Evolutionary conservation across 192 early-diverging fungal species (phyloP), one percentile per base, ranked within the genome.

Genomic region (Haplosporangium gracile): DNA sequence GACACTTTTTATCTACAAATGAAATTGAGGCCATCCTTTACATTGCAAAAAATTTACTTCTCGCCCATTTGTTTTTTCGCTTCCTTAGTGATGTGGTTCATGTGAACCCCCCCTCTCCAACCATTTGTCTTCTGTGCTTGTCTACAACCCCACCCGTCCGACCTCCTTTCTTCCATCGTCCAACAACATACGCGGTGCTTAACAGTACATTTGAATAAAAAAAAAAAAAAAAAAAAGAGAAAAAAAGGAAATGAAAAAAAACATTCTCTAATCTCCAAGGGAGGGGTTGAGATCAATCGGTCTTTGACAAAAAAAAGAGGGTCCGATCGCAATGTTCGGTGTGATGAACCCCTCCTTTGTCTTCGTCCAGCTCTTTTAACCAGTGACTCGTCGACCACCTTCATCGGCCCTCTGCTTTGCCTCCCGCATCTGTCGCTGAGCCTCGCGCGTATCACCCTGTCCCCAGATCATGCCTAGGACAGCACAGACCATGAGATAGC

Each of bases 401-500:
- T 57, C 55, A 26, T 57, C 24, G 7, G n/a, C n/a, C 9, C 24
- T 24, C 55, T 26, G 55, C n/a, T 26, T 26, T 0, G n/a, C 8
- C n/a, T 57, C 55, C 8, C 55, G 55, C 7, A 26, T 2, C n/a
- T 57, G n/a, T 26, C n/a, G 55, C n/a, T 57, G 55, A 26, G 6
- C 7, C 24, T 1, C 55, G 8, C 55, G 93, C 22, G 9, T 57
- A 9, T 57, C 55, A 9, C 6, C 55, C 8, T 26, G 90, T 76
- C 96, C 95, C 71, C 90, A 88, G 65, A 94, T 74, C 81, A 96
- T 96, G 73, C 90, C 91, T 5, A 90, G 88, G 34, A 94, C 34
- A 63, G 93, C 82, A 26, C 80, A 87, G 26, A 60, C 89, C 53
- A 89, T 55, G 72, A 80, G 88, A 76, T 84, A 87, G 16, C 80